Conservation (phyloP, 2,329 filamentous ascomycete species). For the Penicillium sp. region DNA sequence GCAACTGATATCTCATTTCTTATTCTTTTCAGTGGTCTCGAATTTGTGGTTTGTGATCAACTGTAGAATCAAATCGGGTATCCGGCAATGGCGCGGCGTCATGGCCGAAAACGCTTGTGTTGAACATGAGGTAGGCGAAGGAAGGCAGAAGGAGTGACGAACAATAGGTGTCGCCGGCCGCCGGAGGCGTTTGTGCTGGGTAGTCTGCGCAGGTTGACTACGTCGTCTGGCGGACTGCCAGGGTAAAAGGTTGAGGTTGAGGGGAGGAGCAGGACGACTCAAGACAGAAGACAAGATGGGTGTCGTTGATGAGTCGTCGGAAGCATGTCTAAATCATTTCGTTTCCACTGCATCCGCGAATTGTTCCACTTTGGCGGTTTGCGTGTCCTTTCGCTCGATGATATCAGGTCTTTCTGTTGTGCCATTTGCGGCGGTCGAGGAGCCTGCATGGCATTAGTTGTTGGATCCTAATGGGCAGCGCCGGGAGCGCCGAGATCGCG, state of each 20-base stretch:
- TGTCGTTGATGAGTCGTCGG: background rate
- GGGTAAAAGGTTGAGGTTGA: conserved; percentile 1
- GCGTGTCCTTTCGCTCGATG: conserved; percentile 36
- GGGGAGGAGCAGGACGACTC: conserved; percentile 1
- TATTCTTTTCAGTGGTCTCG: conserved; percentile 4
- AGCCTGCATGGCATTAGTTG: conserved; percentile 18
- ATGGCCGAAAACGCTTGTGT: conserved; percentile 22
- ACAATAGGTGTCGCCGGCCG: conserved; percentile 5
- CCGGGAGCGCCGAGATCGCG: conserved; percentile 5
- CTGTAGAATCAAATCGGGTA: conserved; percentile 29
- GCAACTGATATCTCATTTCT: conserved; percentile 1
- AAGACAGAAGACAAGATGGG: background rate
- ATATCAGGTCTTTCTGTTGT: conserved; percentile 8
- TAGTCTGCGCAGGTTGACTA: conserved; percentile 23
- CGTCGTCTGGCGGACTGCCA: conserved; percentile 12
- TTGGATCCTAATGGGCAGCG: conserved; percentile 6
- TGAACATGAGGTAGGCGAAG: conserved; percentile 21
- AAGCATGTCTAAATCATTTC: conserved; percentile 6
- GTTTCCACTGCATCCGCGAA: conserved; percentile 42
- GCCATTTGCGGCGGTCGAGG: conserved; percentile 6
- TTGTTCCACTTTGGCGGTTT: conserved; percentile 37
- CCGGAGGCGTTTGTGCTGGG: conserved; percentile 9
- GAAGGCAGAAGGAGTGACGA: conserved; percentile 2
- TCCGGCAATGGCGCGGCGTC: conserved; percentile 25
- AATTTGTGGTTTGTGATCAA: conserved; percentile 7